Evolutionary conservation across 2,329 filamentous ascomycete genomes (phyloP).

Genomic region (Leptosphaerulina australis): DNA sequence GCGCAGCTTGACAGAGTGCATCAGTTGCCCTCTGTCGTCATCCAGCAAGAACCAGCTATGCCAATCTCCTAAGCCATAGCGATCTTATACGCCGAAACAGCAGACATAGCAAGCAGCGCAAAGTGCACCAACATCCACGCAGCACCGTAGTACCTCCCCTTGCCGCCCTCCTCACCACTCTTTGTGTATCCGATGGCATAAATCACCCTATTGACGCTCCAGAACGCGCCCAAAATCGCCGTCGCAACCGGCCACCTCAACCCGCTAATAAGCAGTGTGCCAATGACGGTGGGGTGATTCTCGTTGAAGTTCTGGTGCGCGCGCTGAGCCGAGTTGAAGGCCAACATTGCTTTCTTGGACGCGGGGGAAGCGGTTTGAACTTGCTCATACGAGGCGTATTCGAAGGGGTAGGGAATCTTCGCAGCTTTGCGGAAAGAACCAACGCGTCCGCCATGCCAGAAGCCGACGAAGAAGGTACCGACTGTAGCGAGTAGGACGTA

Average conservation of each 20-base stretch:
- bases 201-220: slow-evolving; percentile 58
- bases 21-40: too few species aligned
- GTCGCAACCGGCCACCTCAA: slow-evolving; percentile 59
- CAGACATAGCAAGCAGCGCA: slow-evolving; percentile 36
- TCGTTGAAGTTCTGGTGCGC: slow-evolving; percentile 65
- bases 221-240: slow-evolving; percentile 55
- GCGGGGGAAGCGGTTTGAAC: slow-evolving; percentile 50
- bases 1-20: too few species aligned
- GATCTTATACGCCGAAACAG: slow-evolving; percentile 34
- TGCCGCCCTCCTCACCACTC: slow-evolving; percentile 47
- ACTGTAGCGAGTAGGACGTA: slow-evolving; percentile 62
- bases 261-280: slow-evolving; percentile 60
- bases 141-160: slow-evolving; percentile 51
- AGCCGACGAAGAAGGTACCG: slow-evolving; percentile 60
- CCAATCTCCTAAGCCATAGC: slow-evolving; percentile 19
- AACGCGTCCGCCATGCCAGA: slow-evolving; percentile 59
- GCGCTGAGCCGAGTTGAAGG: slow-evolving; percentile 54
- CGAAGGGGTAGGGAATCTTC: slow-evolving; percentile 63
- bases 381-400: slow-evolving; percentile 63
- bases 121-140: slow-evolving; percentile 44
- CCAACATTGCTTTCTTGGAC: slow-evolving; percentile 52
- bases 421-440: slow-evolving; percentile 57
- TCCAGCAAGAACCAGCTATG: too few species aligned
- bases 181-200: slow-evolving; percentile 58
- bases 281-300: slow-evolving; percentile 60